Evolutionary conservation across 2,329 filamentous ascomycete species (phyloP).

Genomic region (Sclerotinia sclerotiorum): DNA sequence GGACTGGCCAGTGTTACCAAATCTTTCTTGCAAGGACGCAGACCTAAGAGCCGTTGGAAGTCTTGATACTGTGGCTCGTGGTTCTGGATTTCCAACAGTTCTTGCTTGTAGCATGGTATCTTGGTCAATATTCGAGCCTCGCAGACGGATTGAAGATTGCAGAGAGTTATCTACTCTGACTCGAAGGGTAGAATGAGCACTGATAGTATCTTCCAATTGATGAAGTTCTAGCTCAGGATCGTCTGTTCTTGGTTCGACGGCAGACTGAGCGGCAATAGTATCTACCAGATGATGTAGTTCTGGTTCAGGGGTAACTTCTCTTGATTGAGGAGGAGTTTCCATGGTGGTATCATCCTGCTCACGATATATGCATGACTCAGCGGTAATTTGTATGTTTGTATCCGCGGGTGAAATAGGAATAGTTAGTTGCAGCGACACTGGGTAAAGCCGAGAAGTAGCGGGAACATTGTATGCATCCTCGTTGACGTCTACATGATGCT

Average conservation of each 20-base stretch:
- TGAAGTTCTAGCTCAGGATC: too few species aligned
- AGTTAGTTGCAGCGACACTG: background rate
- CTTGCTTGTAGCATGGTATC: background rate
- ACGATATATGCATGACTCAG: background rate
- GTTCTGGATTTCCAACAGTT: background rate
- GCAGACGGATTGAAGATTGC: fast-evolving
- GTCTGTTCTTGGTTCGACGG: background rate
- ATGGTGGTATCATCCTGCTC: background rate
- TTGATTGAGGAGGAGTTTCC: background rate
- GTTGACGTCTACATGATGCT: background rate
- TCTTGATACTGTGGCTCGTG: background rate
- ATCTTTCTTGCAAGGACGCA: background rate
- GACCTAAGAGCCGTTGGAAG: background rate
- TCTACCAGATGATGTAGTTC: background rate
- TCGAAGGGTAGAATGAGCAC: too few species aligned
- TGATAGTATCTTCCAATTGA: too few species aligned
- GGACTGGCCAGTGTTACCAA: fast-evolving
- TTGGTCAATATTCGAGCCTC: background rate
- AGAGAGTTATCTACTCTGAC: background rate
- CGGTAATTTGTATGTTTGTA: background rate
- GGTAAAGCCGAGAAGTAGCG: background rate
- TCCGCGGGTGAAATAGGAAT: background rate
- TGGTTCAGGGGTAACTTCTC: background rate
- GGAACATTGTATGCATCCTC: background rate
- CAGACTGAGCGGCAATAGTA: background rate